Base-by-base conservation (phyloP, 1,139 yeast species). In the Spathaspora sp. region DNA sequence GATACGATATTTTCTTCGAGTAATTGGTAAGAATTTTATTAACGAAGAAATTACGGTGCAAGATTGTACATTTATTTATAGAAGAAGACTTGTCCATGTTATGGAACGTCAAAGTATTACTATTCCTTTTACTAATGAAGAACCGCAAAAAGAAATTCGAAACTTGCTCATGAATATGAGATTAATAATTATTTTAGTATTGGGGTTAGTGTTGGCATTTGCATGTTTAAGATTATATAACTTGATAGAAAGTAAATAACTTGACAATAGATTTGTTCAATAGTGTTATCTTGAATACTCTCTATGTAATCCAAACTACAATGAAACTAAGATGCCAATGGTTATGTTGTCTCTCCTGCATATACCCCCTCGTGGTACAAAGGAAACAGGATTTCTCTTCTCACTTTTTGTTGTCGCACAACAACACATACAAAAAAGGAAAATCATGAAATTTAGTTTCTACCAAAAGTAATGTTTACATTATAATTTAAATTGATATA, bases 1-100 rank as follows among this genome's bases (percentile, higher is more conserved):
- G 36, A 31, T 31, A 31, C 36, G 18, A 31, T 31, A 31, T 31
- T 31, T 31, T 15, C 36, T 31, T 31, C 36, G 36, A 31, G 36
- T 31, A 2, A 13, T 31, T 15, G 36, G 16, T 15, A 31, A 31
- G 18, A 31, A 31, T 13, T 31, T 31, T 15, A 13, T 15, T 31
- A 31, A 4, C 15, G 36, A 31, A 13, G 36, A 31, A 15, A 15
- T 13, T 15, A 13, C 10, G 2, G 18, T 31, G 2, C 3, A 31
- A 7, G 36, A 31, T 31, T 31, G 18, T 15, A 31, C 18, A 15
- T 31, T 31, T 13, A 13, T 13, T 15, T 13, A 15, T 7, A 13
- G 36, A 31, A 31, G 36, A 31, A 4, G 18, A 31, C 36, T 31
- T 31, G 11, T 31, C 15, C 17, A 15, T 7, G 16, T 13, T 7